phyloP scores from a whole-genome alignment of 768 basidiomycete species.

The Macrocybe gigantea region DNA sequence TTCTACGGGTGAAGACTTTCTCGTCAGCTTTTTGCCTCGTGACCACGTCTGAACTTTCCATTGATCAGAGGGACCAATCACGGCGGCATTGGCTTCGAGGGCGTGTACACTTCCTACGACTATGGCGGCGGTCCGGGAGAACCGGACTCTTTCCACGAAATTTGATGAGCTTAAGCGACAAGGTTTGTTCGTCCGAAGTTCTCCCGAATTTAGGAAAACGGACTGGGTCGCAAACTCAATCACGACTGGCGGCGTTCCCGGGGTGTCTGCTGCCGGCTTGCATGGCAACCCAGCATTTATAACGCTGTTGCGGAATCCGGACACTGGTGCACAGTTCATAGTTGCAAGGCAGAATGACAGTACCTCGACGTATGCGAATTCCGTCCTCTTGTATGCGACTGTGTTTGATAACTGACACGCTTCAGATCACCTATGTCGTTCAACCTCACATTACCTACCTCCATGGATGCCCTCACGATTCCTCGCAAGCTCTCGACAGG shows the following conservation, averaged over 20 bases:
- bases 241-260: slow-evolving; percentile 57
- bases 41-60: background rate
- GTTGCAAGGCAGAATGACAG: slow-evolving; percentile 64
- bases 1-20: slow-evolving; percentile 51
- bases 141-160: slow-evolving; percentile 59
- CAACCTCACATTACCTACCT: slow-evolving; percentile 53
- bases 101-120: slow-evolving; percentile 78
- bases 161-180: slow-evolving; percentile 78
- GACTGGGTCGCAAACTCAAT: slow-evolving; percentile 19
- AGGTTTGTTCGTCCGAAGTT: slow-evolving; percentile 74
- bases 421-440: slow-evolving; percentile 45
- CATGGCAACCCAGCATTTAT: slow-evolving; percentile 46
- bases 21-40: background rate
- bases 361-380: slow-evolving; percentile 48
- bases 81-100: slow-evolving; percentile 76
- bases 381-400: background rate
- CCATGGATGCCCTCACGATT: slow-evolving; percentile 43
- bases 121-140: slow-evolving; percentile 69
- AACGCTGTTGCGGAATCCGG: slow-evolving; percentile 66
- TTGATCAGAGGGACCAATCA: slow-evolving; percentile 70
- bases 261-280: slow-evolving; percentile 24
- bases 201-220: slow-evolving; percentile 76
- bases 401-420: background rate
- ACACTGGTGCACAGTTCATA: slow-evolving; percentile 61
- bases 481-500: slow-evolving; percentile 41